Evolutionary conservation across 2,329 filamentous ascomycete genomes (phyloP).

Genomic region (Didymella glomerata): DNA sequence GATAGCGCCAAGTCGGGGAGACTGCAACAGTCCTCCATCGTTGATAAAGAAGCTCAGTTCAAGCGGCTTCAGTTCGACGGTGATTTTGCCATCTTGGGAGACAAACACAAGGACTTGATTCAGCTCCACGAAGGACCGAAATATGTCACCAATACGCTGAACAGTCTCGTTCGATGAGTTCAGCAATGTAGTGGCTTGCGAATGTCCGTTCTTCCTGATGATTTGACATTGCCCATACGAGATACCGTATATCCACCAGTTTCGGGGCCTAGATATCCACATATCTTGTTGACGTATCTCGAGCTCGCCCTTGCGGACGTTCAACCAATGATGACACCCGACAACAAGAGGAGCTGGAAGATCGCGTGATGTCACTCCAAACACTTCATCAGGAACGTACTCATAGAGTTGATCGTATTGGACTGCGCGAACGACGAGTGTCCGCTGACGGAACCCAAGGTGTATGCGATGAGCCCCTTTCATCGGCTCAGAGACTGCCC

Average conservation of each 20-base stretch:
- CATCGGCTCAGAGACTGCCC: conserved; percentile 47
- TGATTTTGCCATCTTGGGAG: conserved; percentile 44
- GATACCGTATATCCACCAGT: conserved; percentile 54
- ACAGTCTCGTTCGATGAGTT: conserved; percentile 51
- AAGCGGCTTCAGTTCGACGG: conserved; percentile 62
- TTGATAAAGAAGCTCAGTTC: conserved; percentile 66
- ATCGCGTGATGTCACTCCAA: conserved; percentile 52
- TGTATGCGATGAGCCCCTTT: conserved; percentile 60
- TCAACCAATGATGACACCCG: conserved; percentile 68
- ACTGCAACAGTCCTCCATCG: conserved; percentile 53
- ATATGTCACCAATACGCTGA: conserved; percentile 54
- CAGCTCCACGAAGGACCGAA: conserved; percentile 60
- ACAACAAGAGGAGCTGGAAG: conserved; percentile 62
- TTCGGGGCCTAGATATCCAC: conserved; percentile 51
- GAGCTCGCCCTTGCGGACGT: conserved; percentile 57
- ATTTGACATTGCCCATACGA: conserved; percentile 13
- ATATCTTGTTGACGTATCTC: conserved; percentile 61
- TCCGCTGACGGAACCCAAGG: conserved; percentile 58
- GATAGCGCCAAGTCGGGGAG: conserved; percentile 59
- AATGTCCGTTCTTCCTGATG: conserved; percentile 3
- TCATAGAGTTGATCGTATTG: conserved; percentile 43
- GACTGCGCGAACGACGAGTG: conserved; percentile 57
- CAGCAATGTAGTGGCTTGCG: conserved; percentile 1
- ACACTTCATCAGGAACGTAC: conserved; percentile 43
- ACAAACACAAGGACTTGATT: conserved; percentile 59